phyloP scores from a whole-genome alignment of 176 grass and related monocot species.

The Cenchrus purpureus region DNA sequence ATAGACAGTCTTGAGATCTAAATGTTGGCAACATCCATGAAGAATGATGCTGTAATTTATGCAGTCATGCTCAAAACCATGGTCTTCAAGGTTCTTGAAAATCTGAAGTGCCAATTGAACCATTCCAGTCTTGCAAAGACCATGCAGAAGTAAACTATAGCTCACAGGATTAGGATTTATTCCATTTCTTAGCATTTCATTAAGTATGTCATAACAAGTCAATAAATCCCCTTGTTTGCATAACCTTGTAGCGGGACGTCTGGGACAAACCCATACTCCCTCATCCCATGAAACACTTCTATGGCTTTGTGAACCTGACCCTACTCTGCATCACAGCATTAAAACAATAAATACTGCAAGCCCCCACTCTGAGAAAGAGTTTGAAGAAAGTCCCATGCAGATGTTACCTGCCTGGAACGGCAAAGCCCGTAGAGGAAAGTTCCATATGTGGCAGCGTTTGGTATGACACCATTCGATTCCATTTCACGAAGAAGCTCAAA shows the following conservation, averaged over 20 bases:
- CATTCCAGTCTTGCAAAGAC: constrained; percentile 62
- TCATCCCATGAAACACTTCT: constrained; percentile 57
- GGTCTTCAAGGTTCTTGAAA: constrained; percentile 44
- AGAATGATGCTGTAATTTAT: constrained; percentile 69
- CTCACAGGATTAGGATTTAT: constrained; percentile 51
- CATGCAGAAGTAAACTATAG: constrained; percentile 62
- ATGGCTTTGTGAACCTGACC: constrained; percentile 40
- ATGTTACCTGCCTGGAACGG: constrained; percentile 35
- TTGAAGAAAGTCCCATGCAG: constrained; percentile 57
- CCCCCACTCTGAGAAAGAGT: constrained; percentile 41
- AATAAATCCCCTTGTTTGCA: constrained; percentile 54
- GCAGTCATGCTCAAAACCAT: constrained; percentile 43
- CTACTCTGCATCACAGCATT: constrained; percentile 68
- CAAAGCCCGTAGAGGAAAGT: constrained; percentile 63
- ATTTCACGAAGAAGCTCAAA: constrained; percentile 57
- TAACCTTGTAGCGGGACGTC: constrained; percentile 60
- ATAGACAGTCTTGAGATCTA: constrained; percentile 50
- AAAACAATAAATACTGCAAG: constrained; percentile 58
- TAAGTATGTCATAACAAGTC: constrained; percentile 36
- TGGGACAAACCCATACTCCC: constrained; percentile 33
- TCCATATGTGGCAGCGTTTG: constrained; percentile 58
- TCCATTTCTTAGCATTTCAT: constrained; percentile 57
- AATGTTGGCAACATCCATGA: constrained; percentile 58
- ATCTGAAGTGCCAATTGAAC: constrained; percentile 44
- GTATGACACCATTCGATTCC: constrained; percentile 43